Percentiles rank a stretch among this genome's conserved stretches.
Conservation (phyloP, 1,284 basidiomycete species). For the Uromyces viciae-fabae region DNA sequence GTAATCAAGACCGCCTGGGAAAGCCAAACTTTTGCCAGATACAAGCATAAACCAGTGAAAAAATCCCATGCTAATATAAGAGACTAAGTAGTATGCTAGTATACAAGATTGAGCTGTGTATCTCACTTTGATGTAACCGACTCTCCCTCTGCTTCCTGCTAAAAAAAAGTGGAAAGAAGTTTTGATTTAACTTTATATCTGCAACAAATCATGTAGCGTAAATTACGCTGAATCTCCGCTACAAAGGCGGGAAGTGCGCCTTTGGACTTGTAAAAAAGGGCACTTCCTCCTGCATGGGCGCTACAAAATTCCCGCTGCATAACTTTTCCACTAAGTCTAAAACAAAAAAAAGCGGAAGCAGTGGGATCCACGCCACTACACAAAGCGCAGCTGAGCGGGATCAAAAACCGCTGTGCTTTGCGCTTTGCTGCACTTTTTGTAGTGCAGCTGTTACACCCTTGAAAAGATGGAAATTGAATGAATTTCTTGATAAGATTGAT, state of each 20-base stretch:
- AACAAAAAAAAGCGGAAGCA: neutral
- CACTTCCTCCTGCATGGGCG: neutral
- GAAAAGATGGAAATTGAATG: too few species aligned
- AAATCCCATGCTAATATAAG: neutral
- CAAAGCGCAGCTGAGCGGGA: neutral
- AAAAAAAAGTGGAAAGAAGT: too few species aligned
- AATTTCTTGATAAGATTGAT: too few species aligned
- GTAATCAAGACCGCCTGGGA: neutral
- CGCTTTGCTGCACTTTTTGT: neutral
- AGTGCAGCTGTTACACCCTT: too few species aligned
- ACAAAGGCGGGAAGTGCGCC: neutral
- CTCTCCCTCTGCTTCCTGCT: too few species aligned
- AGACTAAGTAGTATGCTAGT: neutral
- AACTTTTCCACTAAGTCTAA: neutral
- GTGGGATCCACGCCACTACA: neutral
- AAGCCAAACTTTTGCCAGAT: neutral
- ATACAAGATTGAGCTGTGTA: neutral
- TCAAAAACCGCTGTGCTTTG: neutral
- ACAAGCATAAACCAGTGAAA: neutral
- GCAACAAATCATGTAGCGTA: neutral
- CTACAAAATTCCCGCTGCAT: neutral
- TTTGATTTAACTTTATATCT: too few species aligned
- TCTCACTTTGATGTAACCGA: neutral
- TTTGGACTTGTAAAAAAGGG: neutral
- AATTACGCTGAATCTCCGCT: neutral